phyloP scores from a whole-genome alignment of 495 filamentous ascomycete genomes.

The Cladorrhinum samala region DNA sequence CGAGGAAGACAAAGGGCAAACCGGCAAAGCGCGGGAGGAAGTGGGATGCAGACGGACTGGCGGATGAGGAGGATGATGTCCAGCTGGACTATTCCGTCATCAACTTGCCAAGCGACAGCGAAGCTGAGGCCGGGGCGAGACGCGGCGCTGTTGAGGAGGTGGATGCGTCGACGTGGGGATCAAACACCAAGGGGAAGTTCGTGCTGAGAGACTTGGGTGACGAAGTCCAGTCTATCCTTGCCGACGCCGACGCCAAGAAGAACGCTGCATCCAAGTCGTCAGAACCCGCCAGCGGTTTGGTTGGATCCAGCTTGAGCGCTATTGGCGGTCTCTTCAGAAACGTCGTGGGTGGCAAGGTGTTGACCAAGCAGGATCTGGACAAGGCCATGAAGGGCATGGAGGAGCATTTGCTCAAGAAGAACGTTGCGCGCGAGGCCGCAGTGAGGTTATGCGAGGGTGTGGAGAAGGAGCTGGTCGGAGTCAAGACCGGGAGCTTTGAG shows the following conservation, averaged over 20 bases:
- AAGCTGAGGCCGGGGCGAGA: slow-evolving; percentile 40
- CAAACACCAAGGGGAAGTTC: slow-evolving; percentile 83
- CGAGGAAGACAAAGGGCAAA: slow-evolving; percentile 54
- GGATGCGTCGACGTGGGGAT: slow-evolving; percentile 74
- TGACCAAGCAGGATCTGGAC: slow-evolving; percentile 80
- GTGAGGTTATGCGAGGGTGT: slow-evolving; percentile 87
- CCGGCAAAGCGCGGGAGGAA: slow-evolving; percentile 76
- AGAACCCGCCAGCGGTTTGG: slow-evolving; percentile 48
- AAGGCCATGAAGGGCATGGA: slow-evolving; percentile 95
- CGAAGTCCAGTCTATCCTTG: slow-evolving; percentile 85
- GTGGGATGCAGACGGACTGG: slow-evolving; percentile 86
- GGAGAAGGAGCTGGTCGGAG: slow-evolving; percentile 77
- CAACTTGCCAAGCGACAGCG: slow-evolving; percentile 44
- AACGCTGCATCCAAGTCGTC: slow-evolving; percentile 41
- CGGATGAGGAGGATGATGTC: slow-evolving; percentile 76
- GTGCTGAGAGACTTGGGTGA: slow-evolving; percentile 89
- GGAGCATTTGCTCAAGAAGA: slow-evolving; percentile 90
- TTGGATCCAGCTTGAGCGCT: slow-evolving; percentile 69
- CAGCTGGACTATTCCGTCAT: slow-evolving; percentile 80
- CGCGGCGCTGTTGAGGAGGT: slow-evolving; percentile 60
- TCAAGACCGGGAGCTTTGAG: slow-evolving; percentile 90
- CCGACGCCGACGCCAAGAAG: slow-evolving; percentile 63
- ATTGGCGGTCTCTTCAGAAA: slow-evolving; percentile 87
- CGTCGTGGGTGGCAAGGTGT: slow-evolving; percentile 84
- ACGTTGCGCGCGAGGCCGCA: slow-evolving; percentile 91